Evolutionary conservation across 2,329 filamentous ascomycete species (phyloP), one percentile per base, ranked within the genome.

Genomic region (Biscogniauxia sp.): DNA sequence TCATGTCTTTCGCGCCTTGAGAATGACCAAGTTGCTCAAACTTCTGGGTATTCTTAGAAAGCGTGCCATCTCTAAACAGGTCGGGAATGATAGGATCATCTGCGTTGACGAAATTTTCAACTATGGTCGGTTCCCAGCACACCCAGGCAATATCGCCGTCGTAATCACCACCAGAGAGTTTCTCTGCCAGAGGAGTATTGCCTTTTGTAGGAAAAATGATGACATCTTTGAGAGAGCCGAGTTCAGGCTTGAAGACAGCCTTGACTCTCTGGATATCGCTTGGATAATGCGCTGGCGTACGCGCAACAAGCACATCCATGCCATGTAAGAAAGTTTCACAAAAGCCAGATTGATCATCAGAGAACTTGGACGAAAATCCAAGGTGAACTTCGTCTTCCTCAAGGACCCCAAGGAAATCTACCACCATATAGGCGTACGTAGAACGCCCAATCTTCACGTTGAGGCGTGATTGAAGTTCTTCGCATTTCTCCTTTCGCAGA

Each of bases 131-230:
- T 26, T 93, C 89, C 88, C 89, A 94, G 68, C 88, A 92, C 0
- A 92, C 76, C 89, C 90, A 93, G 4, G 90, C 85, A n/a, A 78
- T 82, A 63, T 95, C 91, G 0, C 91, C 91, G 65, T 94, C 91
- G 63, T 93, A 94, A 68, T 94, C 91, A 0, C 91, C 91, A 0
- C 91, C 91, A 1, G 90, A 91, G 0, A 94, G 78, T 67, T 88
- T 87, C 8, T 86, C 83, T 0, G 90, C 91, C 0, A 93, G 79
- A 0, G 90, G 84, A 0, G 75, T 77, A 25, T 81, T 70, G 0
- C 90, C 90, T 61, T 82, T 84, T 0, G 79, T 80, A 0, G 91
- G 81, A 66, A 98, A 97, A 0, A 97, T 82, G 15, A 95, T 81
- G 1, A 97, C 87, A 67, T 97, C 89, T 62, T 89, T 89, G 0